These are phyloP conservation scores for Phytopythium mirpurense DNA, from an alignment of 352 stramenopile genomes.

Conservation along the genomic window DNA sequence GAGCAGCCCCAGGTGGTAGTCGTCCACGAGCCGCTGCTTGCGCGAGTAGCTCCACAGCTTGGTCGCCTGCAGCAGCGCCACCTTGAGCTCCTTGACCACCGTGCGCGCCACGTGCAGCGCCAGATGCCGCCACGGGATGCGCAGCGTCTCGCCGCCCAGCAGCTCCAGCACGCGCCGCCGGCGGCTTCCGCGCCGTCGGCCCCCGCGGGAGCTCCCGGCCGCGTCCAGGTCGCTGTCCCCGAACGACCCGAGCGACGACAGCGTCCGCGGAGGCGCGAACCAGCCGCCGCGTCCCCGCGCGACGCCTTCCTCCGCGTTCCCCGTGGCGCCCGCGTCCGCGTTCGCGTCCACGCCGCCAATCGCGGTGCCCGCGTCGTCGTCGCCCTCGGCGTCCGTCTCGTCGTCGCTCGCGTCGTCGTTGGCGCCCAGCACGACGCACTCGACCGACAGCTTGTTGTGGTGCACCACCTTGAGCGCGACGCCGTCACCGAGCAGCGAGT, in stretches of 20 bases:
- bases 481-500: slow-evolving; percentile 71
- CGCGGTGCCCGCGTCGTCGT: neutral
- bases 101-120: slow-evolving; percentile 64
- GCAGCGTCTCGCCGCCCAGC: slow-evolving; percentile 78
- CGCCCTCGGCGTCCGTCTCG: slow-evolving; percentile 7
- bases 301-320: neutral
- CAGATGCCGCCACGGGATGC: slow-evolving; percentile 72
- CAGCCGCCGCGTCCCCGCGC: neutral
- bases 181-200: slow-evolving; percentile 18
- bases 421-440: slow-evolving; percentile 70
- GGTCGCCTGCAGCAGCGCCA: slow-evolving; percentile 63
- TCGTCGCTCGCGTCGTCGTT: slow-evolving; percentile 23
- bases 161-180: slow-evolving; percentile 59
- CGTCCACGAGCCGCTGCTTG: slow-evolving; percentile 57
- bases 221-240: slow-evolving; percentile 25
- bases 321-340: too few species aligned
- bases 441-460: slow-evolving; percentile 81
- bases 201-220: slow-evolving; percentile 2
- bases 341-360: too few species aligned
- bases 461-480: slow-evolving; percentile 74
- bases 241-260: slow-evolving; percentile 37
- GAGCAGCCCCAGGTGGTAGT: slow-evolving; percentile 78
- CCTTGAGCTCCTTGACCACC: slow-evolving; percentile 69
- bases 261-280: slow-evolving; percentile 27
- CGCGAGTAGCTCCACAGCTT: slow-evolving; percentile 84